Conservation (phyloP, 192 early-diverging fungal genomes). For the Powellomyces hirtus region DNA sequence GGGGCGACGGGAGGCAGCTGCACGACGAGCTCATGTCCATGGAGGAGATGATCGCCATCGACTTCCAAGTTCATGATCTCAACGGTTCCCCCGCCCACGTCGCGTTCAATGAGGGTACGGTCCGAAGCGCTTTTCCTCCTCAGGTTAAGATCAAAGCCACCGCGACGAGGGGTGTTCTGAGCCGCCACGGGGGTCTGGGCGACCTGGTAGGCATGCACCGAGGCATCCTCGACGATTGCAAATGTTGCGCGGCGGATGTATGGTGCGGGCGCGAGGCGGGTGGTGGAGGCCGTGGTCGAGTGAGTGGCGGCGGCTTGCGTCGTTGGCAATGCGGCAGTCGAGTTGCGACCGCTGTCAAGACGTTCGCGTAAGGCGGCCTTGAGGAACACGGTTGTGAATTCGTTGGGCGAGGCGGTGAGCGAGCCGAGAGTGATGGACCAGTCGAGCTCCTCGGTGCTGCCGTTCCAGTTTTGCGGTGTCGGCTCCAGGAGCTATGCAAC, state of each 20-base stretch:
- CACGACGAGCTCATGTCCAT: slow-evolving; percentile 21
- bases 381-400: slow-evolving; percentile 15
- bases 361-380: slow-evolving; percentile 6
- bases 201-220: slow-evolving; percentile 8
- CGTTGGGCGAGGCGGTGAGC: neutral
- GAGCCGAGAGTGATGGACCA: slow-evolving; percentile 22
- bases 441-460: slow-evolving; percentile 24
- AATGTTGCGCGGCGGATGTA: slow-evolving; percentile 22
- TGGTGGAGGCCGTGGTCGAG: neutral
- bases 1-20: slow-evolving; percentile 21
- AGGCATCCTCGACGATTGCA: slow-evolving; percentile 15
- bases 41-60: slow-evolving; percentile 22
- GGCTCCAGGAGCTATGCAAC: slow-evolving; percentile 13
- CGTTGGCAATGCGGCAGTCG: slow-evolving; percentile 9
- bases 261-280: slow-evolving; percentile 6
- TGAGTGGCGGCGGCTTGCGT: slow-evolving; percentile 10
- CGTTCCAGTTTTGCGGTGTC: slow-evolving; percentile 18
- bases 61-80: slow-evolving; percentile 19
- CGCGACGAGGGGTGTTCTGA: neutral
- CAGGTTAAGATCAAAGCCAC: slow-evolving; percentile 18
- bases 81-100: slow-evolving; percentile 14
- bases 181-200: slow-evolving; percentile 5
- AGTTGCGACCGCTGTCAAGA: slow-evolving; percentile 2
- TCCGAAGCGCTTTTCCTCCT: neutral
- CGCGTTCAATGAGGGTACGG: slow-evolving; percentile 1